Evolutionary conservation across 2,329 filamentous ascomycete species (phyloP), one percentile per base, ranked within the genome.

Genomic region (Geosmithia flava): DNA sequence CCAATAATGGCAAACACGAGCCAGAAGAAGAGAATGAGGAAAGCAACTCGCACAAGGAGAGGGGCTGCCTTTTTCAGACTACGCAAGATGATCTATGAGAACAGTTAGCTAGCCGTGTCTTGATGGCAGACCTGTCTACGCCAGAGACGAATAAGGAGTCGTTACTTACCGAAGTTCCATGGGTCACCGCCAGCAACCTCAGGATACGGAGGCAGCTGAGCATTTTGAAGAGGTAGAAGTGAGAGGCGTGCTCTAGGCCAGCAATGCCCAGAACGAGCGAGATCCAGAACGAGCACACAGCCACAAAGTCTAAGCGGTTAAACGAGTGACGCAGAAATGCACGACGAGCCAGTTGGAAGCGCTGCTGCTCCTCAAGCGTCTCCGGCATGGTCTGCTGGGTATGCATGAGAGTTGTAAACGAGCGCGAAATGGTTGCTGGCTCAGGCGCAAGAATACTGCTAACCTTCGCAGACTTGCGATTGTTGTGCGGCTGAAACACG

Each of bases 1-100:
- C 93, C 94, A 50, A 98, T 83, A 52, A 98, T 96, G 39, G 89
- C 93, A 67, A 98, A 98, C 11, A 97, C 69, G 42, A 98, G 76
- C 93, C 93, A 98, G 67, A 98, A 98, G 67, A 98, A 98, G 15
- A 86, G 78, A 54, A 98, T 89, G 20, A 98, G 72, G 60, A 98
- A 96, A 1, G 87, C 90, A 30, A 98, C 90, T 52, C 95, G 88
- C 23, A 96, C 80, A 20, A 98, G 78, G 37, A 95, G 72, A 2
- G 94, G 93, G 0, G 91, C 88, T 2, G 93, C 90, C 61, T 95
- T 95, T 62, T 98, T 98, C 51, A 98, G 66, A 75, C 91, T 97
- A 62, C 88, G 80, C 43, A 98, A 70, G 58, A 98, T 98, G 50
- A 97, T 90, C 80, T 88, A 57, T 11, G 4, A 42, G 10, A 42